These are phyloP conservation scores for Avena insularis DNA, from an alignment of 176 grass and related monocot species.

Conservation along the genomic window DNA sequence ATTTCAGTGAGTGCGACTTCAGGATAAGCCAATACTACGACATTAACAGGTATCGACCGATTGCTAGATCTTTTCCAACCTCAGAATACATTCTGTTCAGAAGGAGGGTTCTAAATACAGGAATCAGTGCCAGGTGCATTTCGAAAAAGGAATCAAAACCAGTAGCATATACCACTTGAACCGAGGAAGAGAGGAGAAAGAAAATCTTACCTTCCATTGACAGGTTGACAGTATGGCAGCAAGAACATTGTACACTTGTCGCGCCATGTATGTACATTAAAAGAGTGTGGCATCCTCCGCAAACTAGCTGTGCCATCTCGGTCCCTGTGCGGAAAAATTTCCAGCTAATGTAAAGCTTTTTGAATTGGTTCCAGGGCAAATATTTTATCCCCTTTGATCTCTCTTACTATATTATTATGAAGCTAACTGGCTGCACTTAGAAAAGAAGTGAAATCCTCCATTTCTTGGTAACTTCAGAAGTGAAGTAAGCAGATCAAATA, in stretches of 20 bases:
- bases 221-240: constrained; percentile 95
- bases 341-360: constrained; percentile 14
- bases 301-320: constrained; percentile 96
- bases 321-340: constrained; percentile 61
- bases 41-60: constrained; percentile 40
- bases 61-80: constrained; percentile 5
- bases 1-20: constrained; percentile 44
- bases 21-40: constrained; percentile 40
- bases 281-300: constrained; percentile 98
- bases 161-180: constrained; percentile 38
- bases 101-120: constrained; percentile 21
- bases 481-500: background rate
- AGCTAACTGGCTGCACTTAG: constrained; percentile 9
- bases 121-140: constrained; percentile 25
- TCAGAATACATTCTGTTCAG: constrained; percentile 30
- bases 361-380: background rate
- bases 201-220: constrained; percentile 83
- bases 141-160: constrained; percentile 43
- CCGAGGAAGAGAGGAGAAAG: constrained; percentile 21
- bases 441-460: background rate
- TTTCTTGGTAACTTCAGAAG: constrained; percentile 30
- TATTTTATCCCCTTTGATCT: constrained; percentile 11
- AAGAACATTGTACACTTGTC: constrained; percentile 95
- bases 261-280: constrained; percentile 96
- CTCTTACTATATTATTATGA: background rate